Percentiles rank a stretch among this genome's conserved stretches.
Conservation (phyloP, 352 stramenopile genomes). For the Phytophthora megakarya region DNA sequence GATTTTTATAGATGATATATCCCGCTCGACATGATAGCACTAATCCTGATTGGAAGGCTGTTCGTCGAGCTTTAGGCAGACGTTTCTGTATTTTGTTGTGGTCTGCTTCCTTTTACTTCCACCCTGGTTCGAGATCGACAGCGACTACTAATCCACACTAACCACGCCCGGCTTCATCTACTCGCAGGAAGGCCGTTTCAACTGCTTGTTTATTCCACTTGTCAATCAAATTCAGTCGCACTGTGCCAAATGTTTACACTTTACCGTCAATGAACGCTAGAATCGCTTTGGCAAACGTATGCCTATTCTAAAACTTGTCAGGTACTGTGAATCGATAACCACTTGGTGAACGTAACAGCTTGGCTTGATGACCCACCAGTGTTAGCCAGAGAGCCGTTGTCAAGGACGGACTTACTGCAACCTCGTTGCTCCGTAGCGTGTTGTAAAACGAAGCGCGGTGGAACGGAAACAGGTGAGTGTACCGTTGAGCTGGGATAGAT, state of each 20-base stretch:
- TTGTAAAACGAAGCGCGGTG: neutral
- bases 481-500: neutral
- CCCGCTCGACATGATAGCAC: neutral
- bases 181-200: neutral
- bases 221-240: neutral
- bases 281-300: conserved; percentile 1
- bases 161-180: neutral
- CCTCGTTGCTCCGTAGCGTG: neutral
- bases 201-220: neutral
- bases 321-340: conserved; percentile 1
- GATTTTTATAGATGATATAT: neutral
- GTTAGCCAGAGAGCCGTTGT: conserved; percentile 4
- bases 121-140: neutral
- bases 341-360: neutral
- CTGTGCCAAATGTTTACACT: neutral
- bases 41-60: neutral
- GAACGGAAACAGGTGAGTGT: neutral
- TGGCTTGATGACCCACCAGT: conserved; percentile 6
- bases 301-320: conserved; percentile 14
- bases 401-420: neutral
- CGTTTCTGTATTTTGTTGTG: neutral
- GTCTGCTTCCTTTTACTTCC: neutral
- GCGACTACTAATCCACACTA: neutral
- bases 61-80: neutral
- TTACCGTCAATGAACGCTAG: conserved; percentile 7